These are phyloP conservation scores for Pilaira anomala DNA, from an alignment of 192 early-diverging fungal genomes.

Conservation along the genomic window DNA sequence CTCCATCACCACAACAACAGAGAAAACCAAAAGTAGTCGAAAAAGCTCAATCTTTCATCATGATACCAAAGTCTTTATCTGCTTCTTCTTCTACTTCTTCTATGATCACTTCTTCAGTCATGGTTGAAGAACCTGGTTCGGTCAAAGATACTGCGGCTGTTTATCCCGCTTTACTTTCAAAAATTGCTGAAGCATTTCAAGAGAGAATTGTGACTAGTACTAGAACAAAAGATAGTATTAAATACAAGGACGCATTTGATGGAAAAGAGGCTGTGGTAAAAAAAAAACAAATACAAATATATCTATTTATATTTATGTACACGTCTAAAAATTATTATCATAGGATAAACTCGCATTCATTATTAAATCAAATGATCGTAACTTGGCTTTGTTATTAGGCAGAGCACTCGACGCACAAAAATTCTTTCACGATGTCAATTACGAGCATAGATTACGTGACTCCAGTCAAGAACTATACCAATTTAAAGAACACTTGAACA, in stretches of 20 bases:
- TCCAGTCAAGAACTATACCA: conserved; percentile 76
- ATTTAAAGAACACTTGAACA: conserved; percentile 53
- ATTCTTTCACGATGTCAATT: conserved; percentile 92
- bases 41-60: not conserved
- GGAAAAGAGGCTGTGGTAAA: conserved; percentile 86
- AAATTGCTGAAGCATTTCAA: conserved; percentile 65
- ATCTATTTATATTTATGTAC: conserved; percentile 10
- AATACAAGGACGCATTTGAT: conserved; percentile 81
- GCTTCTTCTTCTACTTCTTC: not conserved
- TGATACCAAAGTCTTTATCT: not conserved
- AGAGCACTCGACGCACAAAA: conserved; percentile 85
- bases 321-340: too few species aligned
- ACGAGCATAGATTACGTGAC: conserved; percentile 81
- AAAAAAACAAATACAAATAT: not conserved
- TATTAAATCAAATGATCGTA: conserved; percentile 81
- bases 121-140: conserved; percentile 6
- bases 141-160: conserved; percentile 40
- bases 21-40: not conserved
- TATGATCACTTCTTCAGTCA: not conserved
- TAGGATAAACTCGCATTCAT: conserved; percentile 77
- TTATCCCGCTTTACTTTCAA: conserved; percentile 71
- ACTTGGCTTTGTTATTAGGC: conserved; percentile 82
- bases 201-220: conserved; percentile 55
- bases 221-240: conserved; percentile 71
- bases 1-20: conserved; percentile 2